Base-by-base conservation (phyloP, 441 rosid species). In the Erodium texanum region DNA sequence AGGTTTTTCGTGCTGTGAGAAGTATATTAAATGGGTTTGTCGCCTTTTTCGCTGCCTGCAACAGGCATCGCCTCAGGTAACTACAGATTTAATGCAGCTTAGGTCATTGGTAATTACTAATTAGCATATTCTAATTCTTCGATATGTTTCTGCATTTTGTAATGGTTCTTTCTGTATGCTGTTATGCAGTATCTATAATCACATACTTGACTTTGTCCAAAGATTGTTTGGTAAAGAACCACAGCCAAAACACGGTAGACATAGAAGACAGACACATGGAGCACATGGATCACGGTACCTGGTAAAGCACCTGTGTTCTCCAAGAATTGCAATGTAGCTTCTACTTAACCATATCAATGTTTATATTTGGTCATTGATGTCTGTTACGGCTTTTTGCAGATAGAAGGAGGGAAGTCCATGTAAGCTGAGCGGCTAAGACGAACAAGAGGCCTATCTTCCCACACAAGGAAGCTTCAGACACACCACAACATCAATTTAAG, bases 41-140 rank as follows among this genome's bases (percentile, higher is more conserved):
- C 69, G 77, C 77, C 41, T 73, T 73, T 75, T 67, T 65, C 24
- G 66, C 76, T 48, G 76, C 82, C 22, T 79, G 77, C 68, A 78
- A 67, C 75, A 71, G 75, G 64, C 79, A 79, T 70, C 78, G 82
- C 15, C 72, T 73, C 23, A 79, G 82, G 79, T 79, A 75, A 34
- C 19, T n/a, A n/a, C n/a, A n/a, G n/a, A n/a, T n/a, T n/a, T n/a
- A n/a, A n/a, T n/a, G n/a, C n/a, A n/a, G n/a, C n/a, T n/a, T n/a
- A n/a, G n/a, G n/a, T n/a, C n/a, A n/a, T n/a, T n/a, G n/a, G n/a
- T n/a, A n/a, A n/a, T n/a, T n/a, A n/a, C n/a, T n/a, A n/a, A n/a
- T n/a, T n/a, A n/a, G n/a, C n/a, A n/a, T n/a, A n/a, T n/a, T n/a
- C n/a, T n/a, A n/a, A n/a, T 56, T 20, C 62, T 15, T 8, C 24